phyloP scores from a whole-genome alignment of 2,329 filamentous ascomycete genomes.

The Alternaria triticina region DNA sequence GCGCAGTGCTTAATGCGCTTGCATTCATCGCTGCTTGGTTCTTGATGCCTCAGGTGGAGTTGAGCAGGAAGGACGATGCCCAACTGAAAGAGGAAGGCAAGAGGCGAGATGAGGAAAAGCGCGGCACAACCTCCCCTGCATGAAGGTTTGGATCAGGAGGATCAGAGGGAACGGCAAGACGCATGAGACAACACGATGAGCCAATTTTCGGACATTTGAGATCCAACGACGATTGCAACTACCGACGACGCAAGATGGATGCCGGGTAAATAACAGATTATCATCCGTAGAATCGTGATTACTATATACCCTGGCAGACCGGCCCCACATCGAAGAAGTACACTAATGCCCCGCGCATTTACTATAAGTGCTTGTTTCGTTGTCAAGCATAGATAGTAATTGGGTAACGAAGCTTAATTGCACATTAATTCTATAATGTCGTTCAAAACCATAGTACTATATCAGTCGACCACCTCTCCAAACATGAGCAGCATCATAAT shows the following conservation, averaged over 20 bases:
- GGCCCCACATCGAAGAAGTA: not conserved
- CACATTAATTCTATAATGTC: not conserved
- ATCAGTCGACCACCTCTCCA: not conserved
- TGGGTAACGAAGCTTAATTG: not conserved
- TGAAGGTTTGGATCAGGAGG: not conserved
- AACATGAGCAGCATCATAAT: not conserved
- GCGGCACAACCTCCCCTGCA: not conserved
- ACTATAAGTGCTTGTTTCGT: not conserved
- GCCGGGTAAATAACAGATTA: conserved; percentile 18
- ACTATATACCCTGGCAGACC: not conserved
- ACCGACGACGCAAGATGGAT: conserved; percentile 2
- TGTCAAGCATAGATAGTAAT: not conserved
- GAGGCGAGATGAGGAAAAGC: conserved; percentile 14
- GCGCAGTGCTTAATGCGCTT: conserved; percentile 20
- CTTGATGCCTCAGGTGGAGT: conserved; percentile 26
- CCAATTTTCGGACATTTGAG: not conserved
- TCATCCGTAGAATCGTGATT: not conserved
- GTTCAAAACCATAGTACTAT: not conserved
- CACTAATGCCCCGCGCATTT: conserved; percentile 5
- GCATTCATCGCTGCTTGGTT: conserved; percentile 25
- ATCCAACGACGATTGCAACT: conserved; percentile 1
- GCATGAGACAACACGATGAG: not conserved
- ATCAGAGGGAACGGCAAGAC: not conserved
- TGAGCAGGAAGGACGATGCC: conserved; percentile 22
- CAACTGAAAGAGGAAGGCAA: conserved; percentile 27